Evolutionary conservation across 2,329 filamentous ascomycete species (phyloP).

Genomic region (Aquanectria penicillioides): DNA sequence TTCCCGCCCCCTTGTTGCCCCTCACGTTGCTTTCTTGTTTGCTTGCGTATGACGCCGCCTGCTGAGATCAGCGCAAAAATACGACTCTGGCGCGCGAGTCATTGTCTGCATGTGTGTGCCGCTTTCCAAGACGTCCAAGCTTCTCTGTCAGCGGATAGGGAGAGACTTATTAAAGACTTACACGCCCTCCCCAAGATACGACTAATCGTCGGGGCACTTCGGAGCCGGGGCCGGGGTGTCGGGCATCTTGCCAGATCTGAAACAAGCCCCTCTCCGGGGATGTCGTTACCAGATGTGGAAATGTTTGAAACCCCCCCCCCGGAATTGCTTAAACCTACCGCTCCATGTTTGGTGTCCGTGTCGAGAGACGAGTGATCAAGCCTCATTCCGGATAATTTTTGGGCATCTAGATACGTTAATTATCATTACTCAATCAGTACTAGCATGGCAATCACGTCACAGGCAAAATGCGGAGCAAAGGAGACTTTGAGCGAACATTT

Average conservation of each 20-base stretch:
- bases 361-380: not conserved
- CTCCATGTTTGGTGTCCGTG: too few relatives aligned
- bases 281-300: conserved; percentile 8
- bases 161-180: not conserved
- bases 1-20: not conserved
- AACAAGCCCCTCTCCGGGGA: conserved; percentile 7
- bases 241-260: conserved; percentile 19
- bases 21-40: not conserved
- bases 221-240: conserved; percentile 15
- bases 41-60: not conserved
- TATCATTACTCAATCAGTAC: too few relatives aligned
- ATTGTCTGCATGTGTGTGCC: not conserved
- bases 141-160: not conserved
- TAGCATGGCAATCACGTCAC: not conserved
- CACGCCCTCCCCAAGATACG: not conserved
- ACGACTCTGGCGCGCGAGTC: conserved; percentile 5
- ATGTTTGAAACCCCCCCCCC: conserved; percentile 3
- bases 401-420: not conserved
- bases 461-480: not conserved
- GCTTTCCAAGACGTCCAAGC: not conserved
- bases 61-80: not conserved
- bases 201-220: not conserved
- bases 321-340: not conserved
- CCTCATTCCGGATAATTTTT: not conserved
- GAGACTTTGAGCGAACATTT: conserved; percentile 33